Evolutionary conservation across 768 basidiomycete species (phyloP).

Genomic region (Postia placenta): DNA sequence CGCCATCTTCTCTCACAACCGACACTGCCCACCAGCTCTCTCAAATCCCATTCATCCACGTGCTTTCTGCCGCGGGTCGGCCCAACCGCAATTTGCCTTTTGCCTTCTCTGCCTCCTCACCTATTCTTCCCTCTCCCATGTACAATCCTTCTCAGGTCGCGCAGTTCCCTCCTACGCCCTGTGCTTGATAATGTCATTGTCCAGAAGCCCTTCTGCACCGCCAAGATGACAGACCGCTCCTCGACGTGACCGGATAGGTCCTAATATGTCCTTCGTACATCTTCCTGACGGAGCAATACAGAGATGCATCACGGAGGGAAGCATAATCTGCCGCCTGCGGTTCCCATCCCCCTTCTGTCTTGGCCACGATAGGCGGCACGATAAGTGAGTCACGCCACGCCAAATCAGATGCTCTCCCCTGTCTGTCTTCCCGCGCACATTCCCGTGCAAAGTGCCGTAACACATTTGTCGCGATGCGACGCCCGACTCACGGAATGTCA

Average conservation of each 20-base stretch:
- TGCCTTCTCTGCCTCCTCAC: background rate
- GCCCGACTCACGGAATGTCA: background rate
- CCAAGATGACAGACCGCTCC: background rate
- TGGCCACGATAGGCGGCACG: constrained; percentile 2
- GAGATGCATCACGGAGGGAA: background rate
- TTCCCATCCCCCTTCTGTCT: constrained; percentile 3
- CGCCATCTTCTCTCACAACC: background rate
- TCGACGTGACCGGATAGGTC: background rate
- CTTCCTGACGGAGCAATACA: background rate
- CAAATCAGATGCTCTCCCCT: background rate
- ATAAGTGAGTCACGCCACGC: constrained; percentile 3
- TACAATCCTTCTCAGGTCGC: background rate
- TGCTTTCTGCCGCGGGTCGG: background rate
- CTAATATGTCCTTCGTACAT: background rate
- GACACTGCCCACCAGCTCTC: background rate
- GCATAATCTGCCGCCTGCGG: background rate
- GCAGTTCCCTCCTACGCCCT: background rate
- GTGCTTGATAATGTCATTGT: background rate
- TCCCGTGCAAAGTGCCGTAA: background rate
- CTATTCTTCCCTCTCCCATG: background rate
- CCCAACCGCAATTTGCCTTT: constrained; percentile 1
- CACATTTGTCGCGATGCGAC: background rate
- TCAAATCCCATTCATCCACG: no score
- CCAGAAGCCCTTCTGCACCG: background rate
- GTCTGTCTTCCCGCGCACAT: background rate